Evolutionary conservation across 2,329 filamentous ascomycete genomes (phyloP).

Genomic region (Talaromyces sp.): DNA sequence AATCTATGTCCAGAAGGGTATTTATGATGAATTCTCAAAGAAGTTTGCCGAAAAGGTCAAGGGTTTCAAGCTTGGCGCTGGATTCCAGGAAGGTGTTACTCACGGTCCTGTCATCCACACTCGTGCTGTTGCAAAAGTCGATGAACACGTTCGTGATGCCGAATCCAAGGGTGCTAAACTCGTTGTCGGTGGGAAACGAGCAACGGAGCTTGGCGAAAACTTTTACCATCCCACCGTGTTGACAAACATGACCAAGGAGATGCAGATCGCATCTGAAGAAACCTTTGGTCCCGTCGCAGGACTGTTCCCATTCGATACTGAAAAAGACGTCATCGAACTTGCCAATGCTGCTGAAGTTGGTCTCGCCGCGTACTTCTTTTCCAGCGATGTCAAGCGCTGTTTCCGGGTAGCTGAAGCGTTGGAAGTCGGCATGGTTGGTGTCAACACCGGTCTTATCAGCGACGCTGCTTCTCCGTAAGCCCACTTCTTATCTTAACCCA

Average conservation of each 20-base stretch:
- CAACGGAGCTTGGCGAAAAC: slow-evolving; percentile 71
- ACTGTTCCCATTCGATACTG: slow-evolving; percentile 80
- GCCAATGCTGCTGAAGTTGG: slow-evolving; percentile 83
- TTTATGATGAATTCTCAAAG: slow-evolving; percentile 50
- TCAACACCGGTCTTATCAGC: slow-evolving; percentile 66
- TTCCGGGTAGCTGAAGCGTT: slow-evolving; percentile 57
- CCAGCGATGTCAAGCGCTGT: slow-evolving; percentile 51
- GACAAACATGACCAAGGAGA: slow-evolving; percentile 75
- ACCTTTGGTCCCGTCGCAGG: slow-evolving; percentile 94
- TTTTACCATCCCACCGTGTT: slow-evolving; percentile 91
- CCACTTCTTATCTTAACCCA: background rate
- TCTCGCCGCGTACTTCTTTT: slow-evolving; percentile 92
- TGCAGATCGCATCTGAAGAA: slow-evolving; percentile 81
- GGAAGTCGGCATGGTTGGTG: slow-evolving; percentile 49
- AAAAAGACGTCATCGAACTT: slow-evolving; percentile 77
- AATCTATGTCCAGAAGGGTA: slow-evolving; percentile 48
- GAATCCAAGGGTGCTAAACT: slow-evolving; percentile 70
- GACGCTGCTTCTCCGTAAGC: slow-evolving; percentile 47
- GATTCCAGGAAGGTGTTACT: slow-evolving; percentile 42
- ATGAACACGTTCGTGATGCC: slow-evolving; percentile 74
- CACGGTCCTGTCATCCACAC: slow-evolving; percentile 62
- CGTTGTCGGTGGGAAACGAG: slow-evolving; percentile 66
- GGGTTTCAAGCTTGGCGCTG: slow-evolving; percentile 42
- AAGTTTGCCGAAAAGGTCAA: slow-evolving; percentile 52
- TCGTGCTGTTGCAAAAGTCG: slow-evolving; percentile 73